phyloP scores from a whole-genome alignment of 2,329 filamentous ascomycete genomes.

The Colletotrichum eleusines region DNA sequence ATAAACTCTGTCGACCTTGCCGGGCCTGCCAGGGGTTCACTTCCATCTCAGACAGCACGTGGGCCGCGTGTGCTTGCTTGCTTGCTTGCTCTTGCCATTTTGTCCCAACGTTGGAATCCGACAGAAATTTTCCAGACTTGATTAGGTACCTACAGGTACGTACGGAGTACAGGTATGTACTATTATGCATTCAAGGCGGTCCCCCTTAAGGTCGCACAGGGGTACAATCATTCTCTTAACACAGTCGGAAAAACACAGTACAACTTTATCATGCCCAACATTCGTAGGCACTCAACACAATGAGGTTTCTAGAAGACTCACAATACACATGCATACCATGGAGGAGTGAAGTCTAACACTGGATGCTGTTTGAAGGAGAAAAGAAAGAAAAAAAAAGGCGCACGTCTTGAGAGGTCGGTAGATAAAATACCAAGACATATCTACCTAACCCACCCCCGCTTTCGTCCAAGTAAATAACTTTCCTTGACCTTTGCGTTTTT shows the following conservation, averaged over 20 bases:
- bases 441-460: constrained; percentile 4
- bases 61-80: not conserved
- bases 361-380: not conserved
- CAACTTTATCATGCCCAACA: no score
- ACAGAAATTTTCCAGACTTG: constrained; percentile 20
- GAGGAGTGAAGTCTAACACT: not conserved
- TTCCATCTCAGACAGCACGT: constrained; percentile 26
- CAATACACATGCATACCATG: no score
- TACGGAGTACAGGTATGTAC: no score
- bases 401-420: not conserved
- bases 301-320: no score
- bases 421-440: not conserved
- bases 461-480: not conserved
- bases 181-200: no score
- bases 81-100: constrained; percentile 12
- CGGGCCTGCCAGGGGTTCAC: constrained; percentile 12
- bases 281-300: no score
- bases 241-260: no score
- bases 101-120: constrained; percentile 14
- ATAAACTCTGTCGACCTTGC: constrained; percentile 21
- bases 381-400: not conserved
- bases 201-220: no score
- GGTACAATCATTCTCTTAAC: no score
- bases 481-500: not conserved
- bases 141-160: no score